Percentiles rank a stretch among this genome's conserved stretches.
Conservation (phyloP, 2,329 filamentous ascomycete species). For the Endothia cerciana region DNA sequence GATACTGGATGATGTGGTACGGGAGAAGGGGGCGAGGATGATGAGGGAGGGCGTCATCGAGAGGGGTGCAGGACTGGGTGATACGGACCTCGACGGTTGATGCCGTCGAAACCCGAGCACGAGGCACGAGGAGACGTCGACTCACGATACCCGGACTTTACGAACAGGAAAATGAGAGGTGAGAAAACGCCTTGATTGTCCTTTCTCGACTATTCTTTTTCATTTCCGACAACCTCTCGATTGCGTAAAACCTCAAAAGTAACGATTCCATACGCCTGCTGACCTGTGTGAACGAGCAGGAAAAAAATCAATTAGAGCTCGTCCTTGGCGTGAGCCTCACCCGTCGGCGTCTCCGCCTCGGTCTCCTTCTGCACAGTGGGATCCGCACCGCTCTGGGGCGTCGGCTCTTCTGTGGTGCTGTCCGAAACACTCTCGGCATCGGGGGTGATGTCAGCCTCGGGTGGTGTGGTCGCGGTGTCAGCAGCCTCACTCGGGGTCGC, state of each 20-base stretch:
- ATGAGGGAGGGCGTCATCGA: constrained; percentile 59
- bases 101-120: neutral
- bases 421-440: constrained; percentile 27
- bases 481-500: constrained; percentile 29
- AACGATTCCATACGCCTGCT: constrained; percentile 25
- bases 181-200: neutral
- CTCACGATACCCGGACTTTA: constrained; percentile 20
- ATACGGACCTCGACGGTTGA: constrained; percentile 53
- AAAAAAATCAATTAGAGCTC: constrained; percentile 21
- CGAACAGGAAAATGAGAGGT: constrained; percentile 4
- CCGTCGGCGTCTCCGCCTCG: constrained; percentile 22
- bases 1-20: constrained; percentile 80
- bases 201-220: neutral
- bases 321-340: constrained; percentile 21
- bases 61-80: constrained; percentile 49
- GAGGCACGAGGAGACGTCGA: neutral
- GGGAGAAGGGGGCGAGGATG: constrained; percentile 69
- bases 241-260: neutral
- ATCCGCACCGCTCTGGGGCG: constrained; percentile 39
- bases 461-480: constrained; percentile 33
- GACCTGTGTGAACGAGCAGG: constrained; percentile 6
- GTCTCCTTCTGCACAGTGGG: constrained; percentile 31
- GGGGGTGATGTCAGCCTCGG: constrained; percentile 30
- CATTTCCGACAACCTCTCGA: neutral
- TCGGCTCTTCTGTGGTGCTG: constrained; percentile 30